These are phyloP conservation scores for Sporothrix euskadiensis DNA, from an alignment of 2,329 filamentous ascomycete genomes.

Conservation along the genomic window DNA sequence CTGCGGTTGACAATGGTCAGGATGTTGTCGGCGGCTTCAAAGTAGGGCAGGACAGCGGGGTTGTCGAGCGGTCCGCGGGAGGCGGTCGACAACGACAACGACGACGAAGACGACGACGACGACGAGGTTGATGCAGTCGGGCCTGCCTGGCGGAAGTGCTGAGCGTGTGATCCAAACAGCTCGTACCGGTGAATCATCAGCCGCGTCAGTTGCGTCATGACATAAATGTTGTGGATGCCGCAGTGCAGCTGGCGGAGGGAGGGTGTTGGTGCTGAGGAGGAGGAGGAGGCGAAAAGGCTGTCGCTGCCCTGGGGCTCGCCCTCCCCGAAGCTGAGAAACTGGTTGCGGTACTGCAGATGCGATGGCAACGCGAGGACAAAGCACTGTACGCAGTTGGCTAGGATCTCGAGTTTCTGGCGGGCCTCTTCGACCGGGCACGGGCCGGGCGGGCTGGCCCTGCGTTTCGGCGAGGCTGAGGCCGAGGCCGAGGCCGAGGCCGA, in stretches of 20 bases:
- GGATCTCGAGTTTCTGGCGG: constrained; percentile 22
- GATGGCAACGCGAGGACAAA: constrained; percentile 17
- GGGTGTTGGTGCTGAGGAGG: neutral
- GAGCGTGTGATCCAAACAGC: constrained; percentile 6
- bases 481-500: neutral
- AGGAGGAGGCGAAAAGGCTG: neutral
- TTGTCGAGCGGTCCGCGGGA: neutral
- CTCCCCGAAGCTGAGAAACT: constrained; percentile 14
- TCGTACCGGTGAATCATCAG: constrained; percentile 25
- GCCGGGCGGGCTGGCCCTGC: neutral
- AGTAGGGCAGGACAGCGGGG: constrained; percentile 16
- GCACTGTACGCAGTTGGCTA: constrained; percentile 23
- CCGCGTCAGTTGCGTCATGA: constrained; percentile 23
- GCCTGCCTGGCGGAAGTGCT: neutral
- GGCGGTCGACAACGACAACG: neutral
- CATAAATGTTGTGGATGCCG: constrained; percentile 25
- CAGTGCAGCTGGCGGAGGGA: constrained; percentile 22
- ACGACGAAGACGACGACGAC: neutral
- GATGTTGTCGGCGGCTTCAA: constrained; percentile 26
- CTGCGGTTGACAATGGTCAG: constrained; percentile 25
- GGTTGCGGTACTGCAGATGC: constrained; percentile 22
- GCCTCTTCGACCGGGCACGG: constrained; percentile 16
- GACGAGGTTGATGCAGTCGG: neutral
- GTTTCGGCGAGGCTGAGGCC: neutral
- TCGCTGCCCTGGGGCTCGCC: neutral